Percentiles rank a stretch among this genome's conserved stretches.
These are phyloP conservation scores for Diplodia corticola DNA, from an alignment of 2,329 filamentous ascomycete genomes.

Conservation along the genomic window DNA sequence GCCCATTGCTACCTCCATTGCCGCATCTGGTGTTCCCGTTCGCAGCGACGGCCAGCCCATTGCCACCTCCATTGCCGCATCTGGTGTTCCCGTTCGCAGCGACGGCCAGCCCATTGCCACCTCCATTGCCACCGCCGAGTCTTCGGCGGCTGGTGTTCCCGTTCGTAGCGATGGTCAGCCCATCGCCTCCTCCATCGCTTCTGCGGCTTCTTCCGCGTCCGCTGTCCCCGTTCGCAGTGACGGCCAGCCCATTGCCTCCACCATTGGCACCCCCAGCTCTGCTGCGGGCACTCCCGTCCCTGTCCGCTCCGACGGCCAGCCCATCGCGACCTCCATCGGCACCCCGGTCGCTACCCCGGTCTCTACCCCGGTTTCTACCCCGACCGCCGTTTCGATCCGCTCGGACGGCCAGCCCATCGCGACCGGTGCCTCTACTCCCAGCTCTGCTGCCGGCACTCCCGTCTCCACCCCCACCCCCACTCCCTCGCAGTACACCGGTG, in stretches of 20 bases:
- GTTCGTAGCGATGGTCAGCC: conserved; percentile 20
- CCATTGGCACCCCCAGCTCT: neutral
- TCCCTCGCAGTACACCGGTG: conserved; percentile 22
- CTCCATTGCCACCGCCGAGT: neutral
- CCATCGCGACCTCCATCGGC: neutral
- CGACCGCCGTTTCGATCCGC: conserved; percentile 19
- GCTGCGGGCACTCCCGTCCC: conserved; percentile 13
- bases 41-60: conserved; percentile 25
- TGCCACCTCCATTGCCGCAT: neutral
- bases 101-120: conserved; percentile 11
- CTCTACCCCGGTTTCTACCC: neutral
- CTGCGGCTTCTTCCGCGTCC: neutral
- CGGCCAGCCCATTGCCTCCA: conserved; percentile 25
- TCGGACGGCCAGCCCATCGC: conserved; percentile 24
- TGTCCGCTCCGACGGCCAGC: conserved; percentile 16
- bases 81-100: neutral
- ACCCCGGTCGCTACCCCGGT: neutral
- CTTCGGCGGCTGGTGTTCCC: conserved; percentile 8
- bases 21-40: conserved; percentile 7
- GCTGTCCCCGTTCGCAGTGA: conserved; percentile 11
- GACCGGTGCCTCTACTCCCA: conserved; percentile 18
- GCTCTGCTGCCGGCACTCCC: conserved; percentile 18
- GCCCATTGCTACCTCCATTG: conserved; percentile 23
- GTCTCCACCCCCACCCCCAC: conserved; percentile 27
- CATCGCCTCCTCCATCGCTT: neutral